These are phyloP conservation scores for Thymus mandschuricus DNA, from an alignment of 257 asterid genomes.

Conservation along the genomic window DNA sequence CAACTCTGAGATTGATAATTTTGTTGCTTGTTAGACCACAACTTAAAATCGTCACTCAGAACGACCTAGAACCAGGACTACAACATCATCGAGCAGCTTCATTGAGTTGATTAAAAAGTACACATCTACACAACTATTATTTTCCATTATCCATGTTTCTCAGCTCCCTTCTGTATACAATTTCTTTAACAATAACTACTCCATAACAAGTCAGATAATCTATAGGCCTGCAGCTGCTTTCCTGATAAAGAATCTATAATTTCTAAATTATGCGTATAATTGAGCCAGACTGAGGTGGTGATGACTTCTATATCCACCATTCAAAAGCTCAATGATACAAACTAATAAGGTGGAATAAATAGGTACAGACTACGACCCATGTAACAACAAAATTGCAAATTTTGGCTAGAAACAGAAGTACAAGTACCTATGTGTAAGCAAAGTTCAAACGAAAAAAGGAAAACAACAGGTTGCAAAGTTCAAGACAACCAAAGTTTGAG, in stretches of 20 bases:
- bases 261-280: too few species aligned
- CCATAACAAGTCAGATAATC: too few species aligned
- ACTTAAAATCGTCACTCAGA: background rate
- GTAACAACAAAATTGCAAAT: slow-evolving; percentile 2
- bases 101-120: background rate
- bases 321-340: too few species aligned
- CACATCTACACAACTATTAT: background rate
- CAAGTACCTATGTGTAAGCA: background rate
- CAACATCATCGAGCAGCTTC: background rate
- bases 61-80: background rate
- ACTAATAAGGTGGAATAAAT: background rate
- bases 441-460: background rate
- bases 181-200: too few species aligned
- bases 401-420: background rate
- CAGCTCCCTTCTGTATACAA: too few species aligned
- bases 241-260: too few species aligned
- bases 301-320: too few species aligned
- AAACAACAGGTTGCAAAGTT: background rate
- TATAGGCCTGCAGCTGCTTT: too few species aligned
- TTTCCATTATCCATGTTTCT: background rate
- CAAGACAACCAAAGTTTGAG: background rate
- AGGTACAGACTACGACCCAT: background rate
- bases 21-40: background rate
- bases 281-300: too few species aligned
- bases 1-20: background rate